Percentiles rank a stretch among this genome's conserved stretches.
phyloP scores from a whole-genome alignment of 1,139 yeast genomes.

The Entelexis paramagnoliae region DNA sequence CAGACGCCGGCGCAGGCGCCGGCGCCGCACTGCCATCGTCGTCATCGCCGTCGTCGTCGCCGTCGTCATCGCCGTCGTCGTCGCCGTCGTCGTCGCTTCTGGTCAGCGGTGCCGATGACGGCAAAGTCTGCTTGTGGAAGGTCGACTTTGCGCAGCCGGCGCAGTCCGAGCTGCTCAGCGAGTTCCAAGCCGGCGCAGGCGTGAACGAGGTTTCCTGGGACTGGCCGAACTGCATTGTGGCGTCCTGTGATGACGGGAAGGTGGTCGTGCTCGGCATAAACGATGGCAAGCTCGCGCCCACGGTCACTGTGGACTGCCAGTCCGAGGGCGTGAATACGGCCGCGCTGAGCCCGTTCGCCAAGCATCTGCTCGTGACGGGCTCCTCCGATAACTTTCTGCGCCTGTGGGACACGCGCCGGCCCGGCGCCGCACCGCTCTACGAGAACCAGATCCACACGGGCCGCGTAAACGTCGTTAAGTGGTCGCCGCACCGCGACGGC shows the following conservation, averaged over 20 bases:
- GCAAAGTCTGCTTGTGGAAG: slow-evolving; percentile 64
- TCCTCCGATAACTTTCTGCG: slow-evolving; percentile 49
- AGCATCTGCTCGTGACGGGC: slow-evolving; percentile 56
- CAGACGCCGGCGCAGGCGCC: no score
- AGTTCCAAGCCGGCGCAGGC: slow-evolving; percentile 27
- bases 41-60: no score
- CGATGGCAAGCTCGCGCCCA: slow-evolving; percentile 25
- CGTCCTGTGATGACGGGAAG: slow-evolving; percentile 17
- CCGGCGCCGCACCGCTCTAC: slow-evolving; percentile 28
- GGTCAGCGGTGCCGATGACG: slow-evolving; percentile 60
- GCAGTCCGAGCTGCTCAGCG: slow-evolving; percentile 24
- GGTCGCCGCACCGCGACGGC: slow-evolving; percentile 60
- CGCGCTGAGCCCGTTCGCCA: slow-evolving; percentile 49
- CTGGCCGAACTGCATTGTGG: slow-evolving; percentile 12
- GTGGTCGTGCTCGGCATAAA: slow-evolving; percentile 9
- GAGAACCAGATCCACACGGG: slow-evolving; percentile 48
- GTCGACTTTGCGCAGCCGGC: slow-evolving; percentile 23
- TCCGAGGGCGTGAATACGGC: slow-evolving; percentile 51
- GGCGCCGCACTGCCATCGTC: no score
- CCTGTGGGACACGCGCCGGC: slow-evolving; percentile 59
- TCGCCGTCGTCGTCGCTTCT: no score
- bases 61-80: no score
- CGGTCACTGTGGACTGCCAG: slow-evolving; percentile 29
- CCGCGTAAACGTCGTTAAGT: slow-evolving; percentile 53
- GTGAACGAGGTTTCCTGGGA: slow-evolving; percentile 41